Evolutionary conservation across 768 basidiomycete species (phyloP).

Genomic region (Trametes gibbosa): DNA sequence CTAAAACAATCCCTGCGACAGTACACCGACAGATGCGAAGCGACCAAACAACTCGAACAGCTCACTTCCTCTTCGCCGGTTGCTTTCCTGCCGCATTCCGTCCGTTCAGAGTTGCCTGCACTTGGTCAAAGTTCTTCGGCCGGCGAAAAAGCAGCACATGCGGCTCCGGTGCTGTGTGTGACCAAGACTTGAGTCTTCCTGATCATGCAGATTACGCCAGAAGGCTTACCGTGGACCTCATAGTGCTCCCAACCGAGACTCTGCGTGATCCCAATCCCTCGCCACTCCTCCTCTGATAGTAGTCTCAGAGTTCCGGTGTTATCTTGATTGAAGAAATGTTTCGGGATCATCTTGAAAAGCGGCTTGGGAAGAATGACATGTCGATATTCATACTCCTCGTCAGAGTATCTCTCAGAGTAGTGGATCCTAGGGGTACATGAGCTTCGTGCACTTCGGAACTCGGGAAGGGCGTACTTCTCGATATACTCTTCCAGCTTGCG

Average conservation of each 20-base stretch:
- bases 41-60: neutral
- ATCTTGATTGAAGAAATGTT: constrained; percentile 68
- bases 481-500: constrained; percentile 66
- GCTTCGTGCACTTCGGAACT: constrained; percentile 4
- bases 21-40: constrained; percentile 4
- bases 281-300: constrained; percentile 87
- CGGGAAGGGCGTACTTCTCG: constrained; percentile 52
- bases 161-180: constrained; percentile 73
- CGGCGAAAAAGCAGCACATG: constrained; percentile 94
- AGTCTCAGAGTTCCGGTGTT: constrained; percentile 81
- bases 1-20: constrained; percentile 4
- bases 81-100: constrained; percentile 36
- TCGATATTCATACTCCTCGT: constrained; percentile 92
- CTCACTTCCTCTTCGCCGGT: constrained; percentile 39
- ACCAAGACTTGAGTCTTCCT: neutral
- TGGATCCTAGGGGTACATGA: constrained; percentile 57
- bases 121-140: constrained; percentile 54
- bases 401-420: constrained; percentile 89
- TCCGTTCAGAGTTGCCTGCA: constrained; percentile 17
- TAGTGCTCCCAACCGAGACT: constrained; percentile 97
- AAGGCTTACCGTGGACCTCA: constrained; percentile 83
- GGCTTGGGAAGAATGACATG: constrained; percentile 97
- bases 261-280: constrained; percentile 94
- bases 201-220: neutral
- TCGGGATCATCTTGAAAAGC: constrained; percentile 90